Evolutionary conservation across 768 basidiomycete species (phyloP), one percentile per base, ranked within the genome.

Genomic region (Kwoniella heveanensis): DNA sequence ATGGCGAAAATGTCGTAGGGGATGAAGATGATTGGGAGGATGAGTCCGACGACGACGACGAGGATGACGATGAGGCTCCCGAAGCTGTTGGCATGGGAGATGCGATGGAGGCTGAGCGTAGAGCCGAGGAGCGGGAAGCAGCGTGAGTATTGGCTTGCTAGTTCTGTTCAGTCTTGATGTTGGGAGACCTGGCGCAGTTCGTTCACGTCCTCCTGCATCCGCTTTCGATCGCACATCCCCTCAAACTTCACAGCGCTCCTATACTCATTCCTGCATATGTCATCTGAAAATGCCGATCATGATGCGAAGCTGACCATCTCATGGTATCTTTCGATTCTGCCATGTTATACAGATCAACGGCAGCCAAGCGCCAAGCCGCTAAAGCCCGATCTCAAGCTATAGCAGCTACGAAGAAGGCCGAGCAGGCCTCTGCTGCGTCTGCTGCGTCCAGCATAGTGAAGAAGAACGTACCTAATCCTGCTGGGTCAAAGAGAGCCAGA

Each of bases 21-120:
- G 47, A 63, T 52, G 62, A 51, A 13, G 62, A 54, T 19, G 60
- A 58, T 26, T 52, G 50, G 47, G 60, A 60, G 9, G 66, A 67
- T 25, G 54, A 56, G 8, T 52, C 32, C 9, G 64, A 65, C 8
- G 58, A 65, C 2, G 53, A 55, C 24, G 65, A 59, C 21, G 59
- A 61, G 37, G 67, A 68, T 47, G 67, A 68, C 39, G 67, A 68
- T 51, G 67, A 68, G 50, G 67, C 67, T 1, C 67, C 67, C 8
- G 67, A 68, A 56, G 67, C 67, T 54, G 67, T 68, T 9, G 67
- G 67, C 17, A 50, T 62, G 54, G 56, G 54, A 22, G 58, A 52
- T 22, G 62, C 51, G 10, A 32, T 55, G 39, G 54, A 49, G 15
- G 63, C 50, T 8, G 61, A 58, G 29, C 13, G 36, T 12, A 19